Base-by-base conservation (phyloP, 441 rosid species). In the Theobroma grandiflorum region DNA sequence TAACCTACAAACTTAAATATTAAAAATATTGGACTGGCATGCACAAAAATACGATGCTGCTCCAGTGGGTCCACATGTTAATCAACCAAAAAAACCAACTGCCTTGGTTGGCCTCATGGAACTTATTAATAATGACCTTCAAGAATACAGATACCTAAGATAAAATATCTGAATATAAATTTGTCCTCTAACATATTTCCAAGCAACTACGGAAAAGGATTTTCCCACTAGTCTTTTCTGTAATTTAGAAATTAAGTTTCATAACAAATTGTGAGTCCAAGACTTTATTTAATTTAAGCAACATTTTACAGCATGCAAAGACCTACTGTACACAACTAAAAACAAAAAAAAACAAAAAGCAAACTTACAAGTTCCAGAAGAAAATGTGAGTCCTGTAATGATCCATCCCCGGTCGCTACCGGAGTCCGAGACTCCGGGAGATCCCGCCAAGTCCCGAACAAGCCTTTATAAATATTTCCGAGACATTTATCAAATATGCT, bases 331-430 rank as follows among this genome's bases (percentile, higher is more conserved):
- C 64, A 38, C 35, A 73, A 55, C 12, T 55, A n/a, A n/a, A n/a
- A n/a, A n/a, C n/a, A n/a, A n/a, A n/a, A n/a, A n/a, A n/a, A n/a
- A n/a, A n/a, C n/a, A n/a, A n/a, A n/a, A n/a, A 26, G 57, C 33
- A 47, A 58, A 78, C 92, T 91, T 82, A 97, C 99, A 84, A 97
- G 95, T 94, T 97, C 99, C 71, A 97, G 98, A 84, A 97, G 92
- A 87, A 97, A 97, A 87, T 97, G 99, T 15, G 99, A 95, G 90
- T 97, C 99, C 86, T 97, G 97, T 87, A 97, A 82, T 91, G n/a
- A n/a, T n/a, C n/a, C n/a, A n/a, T n/a, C n/a, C n/a, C n/a, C n/a
- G n/a, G n/a, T n/a, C n/a, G n/a, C n/a, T n/a, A n/a, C n/a, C n/a
- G n/a, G n/a, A n/a, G n/a, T n/a, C n/a, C n/a, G n/a, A n/a, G n/a